Percentiles rank a stretch among this genome's conserved stretches.
These are phyloP conservation scores for Pulveroboletus frians DNA, from an alignment of 768 basidiomycete genomes.

Conservation along the genomic window DNA sequence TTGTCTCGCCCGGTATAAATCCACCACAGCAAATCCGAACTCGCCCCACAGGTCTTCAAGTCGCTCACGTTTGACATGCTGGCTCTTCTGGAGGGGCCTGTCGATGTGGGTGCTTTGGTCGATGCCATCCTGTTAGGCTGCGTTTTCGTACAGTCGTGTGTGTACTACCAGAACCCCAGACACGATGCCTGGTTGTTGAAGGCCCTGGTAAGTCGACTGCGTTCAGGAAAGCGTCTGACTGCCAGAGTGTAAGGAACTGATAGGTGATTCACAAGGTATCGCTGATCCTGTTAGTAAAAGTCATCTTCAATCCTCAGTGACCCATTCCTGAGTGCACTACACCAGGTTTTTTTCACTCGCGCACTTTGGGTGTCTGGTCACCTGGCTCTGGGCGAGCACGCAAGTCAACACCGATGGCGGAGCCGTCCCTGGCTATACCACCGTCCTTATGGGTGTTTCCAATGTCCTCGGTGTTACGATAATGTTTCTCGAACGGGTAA, in stretches of 20 bases:
- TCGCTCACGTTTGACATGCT: slow-evolving; percentile 4
- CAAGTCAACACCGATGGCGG: neutral
- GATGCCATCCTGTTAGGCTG: slow-evolving; percentile 24
- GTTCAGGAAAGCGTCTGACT: neutral
- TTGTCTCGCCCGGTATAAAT: slow-evolving; percentile 15
- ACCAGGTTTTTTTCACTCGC: slow-evolving; percentile 13
- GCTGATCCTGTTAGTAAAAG: slow-evolving; percentile 16
- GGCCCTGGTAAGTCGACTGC: slow-evolving; percentile 13
- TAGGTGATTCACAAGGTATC: slow-evolving; percentile 7
- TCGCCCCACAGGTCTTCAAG: neutral
- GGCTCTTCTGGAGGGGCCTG: slow-evolving; percentile 25
- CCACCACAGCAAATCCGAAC: neutral
- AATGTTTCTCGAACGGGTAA: slow-evolving; percentile 15
- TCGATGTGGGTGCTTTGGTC: slow-evolving; percentile 19
- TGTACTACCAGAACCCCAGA: slow-evolving; percentile 23
- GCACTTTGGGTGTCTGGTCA: slow-evolving; percentile 13
- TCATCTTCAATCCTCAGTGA: neutral
- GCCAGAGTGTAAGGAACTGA: neutral
- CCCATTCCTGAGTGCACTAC: slow-evolving; percentile 2
- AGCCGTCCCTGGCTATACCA: slow-evolving; percentile 9
- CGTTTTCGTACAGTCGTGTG: slow-evolving; percentile 21
- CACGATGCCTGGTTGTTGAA: slow-evolving; percentile 11
- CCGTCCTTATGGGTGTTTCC: slow-evolving; percentile 18
- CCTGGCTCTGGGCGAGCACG: slow-evolving; percentile 19
- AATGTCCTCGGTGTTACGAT: slow-evolving; percentile 11